Evolutionary conservation across 2,329 filamentous ascomycete genomes (phyloP).

Genomic region (Dactylellina haptotyla): DNA sequence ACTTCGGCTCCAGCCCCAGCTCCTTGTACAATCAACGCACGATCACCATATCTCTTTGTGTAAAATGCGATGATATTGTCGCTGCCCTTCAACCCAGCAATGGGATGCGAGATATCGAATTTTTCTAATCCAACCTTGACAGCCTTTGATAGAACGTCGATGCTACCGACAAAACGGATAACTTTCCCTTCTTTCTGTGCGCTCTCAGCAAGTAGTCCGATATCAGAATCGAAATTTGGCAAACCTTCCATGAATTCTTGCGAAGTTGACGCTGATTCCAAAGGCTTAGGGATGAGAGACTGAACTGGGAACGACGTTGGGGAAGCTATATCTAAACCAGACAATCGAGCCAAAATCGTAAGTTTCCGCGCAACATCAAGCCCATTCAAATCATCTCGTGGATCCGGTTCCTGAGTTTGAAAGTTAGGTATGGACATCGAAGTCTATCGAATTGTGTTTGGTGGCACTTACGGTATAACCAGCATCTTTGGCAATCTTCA

Average conservation of each 20-base stretch:
- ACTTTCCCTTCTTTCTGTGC: conserved; percentile 90
- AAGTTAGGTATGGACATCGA: background rate
- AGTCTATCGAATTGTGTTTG: background rate
- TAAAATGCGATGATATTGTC: conserved; percentile 99
- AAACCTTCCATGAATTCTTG: conserved; percentile 87
- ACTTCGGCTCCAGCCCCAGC: conserved; percentile 91
- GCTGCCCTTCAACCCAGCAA: conserved; percentile 93
- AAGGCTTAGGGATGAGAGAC: conserved; percentile 86
- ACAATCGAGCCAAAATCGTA: conserved; percentile 89
- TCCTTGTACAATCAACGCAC: conserved; percentile 93
- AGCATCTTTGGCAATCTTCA: conserved; percentile 88
- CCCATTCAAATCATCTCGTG: conserved; percentile 85
- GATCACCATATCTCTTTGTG: conserved; percentile 89
- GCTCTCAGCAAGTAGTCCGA: conserved; percentile 86
- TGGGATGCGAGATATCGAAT: conserved; percentile 70
- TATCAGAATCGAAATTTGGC: conserved; percentile 83
- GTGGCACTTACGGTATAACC: conserved; percentile 80
- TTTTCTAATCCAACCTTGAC: conserved; percentile 94
- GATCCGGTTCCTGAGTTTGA: conserved; percentile 73
- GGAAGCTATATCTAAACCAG: conserved; percentile 81
- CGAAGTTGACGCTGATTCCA: conserved; percentile 79
- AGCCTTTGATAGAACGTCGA: conserved; percentile 80
- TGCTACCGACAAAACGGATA: conserved; percentile 90
- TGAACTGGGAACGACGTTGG: conserved; percentile 93
- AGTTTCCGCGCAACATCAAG: conserved; percentile 94